A percentile compares a stretch with the other conserved stretches of the same genome.
phyloP scores from a whole-genome alignment of 1,284 basidiomycete genomes.

The Tilletia walkeri region DNA sequence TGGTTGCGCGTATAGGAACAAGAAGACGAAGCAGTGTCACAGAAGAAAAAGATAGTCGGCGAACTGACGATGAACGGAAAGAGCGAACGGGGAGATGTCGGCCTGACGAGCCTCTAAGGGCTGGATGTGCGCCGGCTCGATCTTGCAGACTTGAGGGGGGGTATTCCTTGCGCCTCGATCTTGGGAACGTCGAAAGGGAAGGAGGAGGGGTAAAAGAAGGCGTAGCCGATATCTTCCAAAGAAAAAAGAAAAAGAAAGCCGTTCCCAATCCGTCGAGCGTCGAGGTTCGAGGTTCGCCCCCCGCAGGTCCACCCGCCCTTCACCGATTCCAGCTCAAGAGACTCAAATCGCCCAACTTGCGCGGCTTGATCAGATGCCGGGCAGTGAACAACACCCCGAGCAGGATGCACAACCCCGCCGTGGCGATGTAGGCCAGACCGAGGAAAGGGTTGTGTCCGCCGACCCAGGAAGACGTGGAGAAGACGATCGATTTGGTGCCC shows the following conservation, averaged over 20 bases:
- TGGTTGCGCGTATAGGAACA: too few species aligned
- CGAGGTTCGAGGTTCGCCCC: background rate
- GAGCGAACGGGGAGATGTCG: too few species aligned
- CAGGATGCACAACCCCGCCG: constrained; percentile 80
- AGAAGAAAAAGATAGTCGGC: too few species aligned
- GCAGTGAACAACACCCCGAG: constrained; percentile 85
- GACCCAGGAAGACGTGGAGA: constrained; percentile 96
- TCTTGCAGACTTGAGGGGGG: too few species aligned
- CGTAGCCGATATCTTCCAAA: too few species aligned
- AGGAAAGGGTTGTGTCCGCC: constrained; percentile 97
- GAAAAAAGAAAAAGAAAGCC: background rate
- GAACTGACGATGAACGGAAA: too few species aligned
- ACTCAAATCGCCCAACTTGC: constrained; percentile 64
- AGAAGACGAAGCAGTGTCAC: too few species aligned
- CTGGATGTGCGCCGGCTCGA: too few species aligned
- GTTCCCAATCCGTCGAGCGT: background rate
- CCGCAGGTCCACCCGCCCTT: background rate
- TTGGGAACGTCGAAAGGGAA: too few species aligned
- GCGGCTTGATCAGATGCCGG: constrained; percentile 86
- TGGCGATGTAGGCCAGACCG: constrained; percentile 91
- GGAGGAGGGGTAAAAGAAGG: too few species aligned
- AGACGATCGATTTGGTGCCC: constrained; percentile 93
- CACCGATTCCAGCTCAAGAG: constrained; percentile 52
- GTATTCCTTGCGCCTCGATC: too few species aligned
- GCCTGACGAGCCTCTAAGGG: too few species aligned